phyloP scores from a whole-genome alignment of 2,329 filamentous ascomycete species.

The Colletotrichum coccodes region DNA sequence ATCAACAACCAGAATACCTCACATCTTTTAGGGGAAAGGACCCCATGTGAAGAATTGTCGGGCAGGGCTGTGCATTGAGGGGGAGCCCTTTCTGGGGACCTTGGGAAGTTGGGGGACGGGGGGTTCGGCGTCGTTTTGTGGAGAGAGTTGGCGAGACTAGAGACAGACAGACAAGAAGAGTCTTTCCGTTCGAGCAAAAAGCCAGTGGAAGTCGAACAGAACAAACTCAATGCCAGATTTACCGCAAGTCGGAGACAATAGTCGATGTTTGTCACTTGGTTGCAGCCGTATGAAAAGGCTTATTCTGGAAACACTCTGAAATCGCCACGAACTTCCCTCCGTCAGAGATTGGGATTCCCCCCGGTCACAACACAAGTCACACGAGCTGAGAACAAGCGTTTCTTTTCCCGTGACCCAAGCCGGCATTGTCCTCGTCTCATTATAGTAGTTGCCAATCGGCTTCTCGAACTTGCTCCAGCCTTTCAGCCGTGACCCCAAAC shows the following conservation, averaged over 20 bases:
- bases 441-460: too few relatives aligned
- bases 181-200: neutral
- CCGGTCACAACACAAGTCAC: neutral
- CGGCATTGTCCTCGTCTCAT: neutral
- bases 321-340: too few relatives aligned
- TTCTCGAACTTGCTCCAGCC: too few relatives aligned
- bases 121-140: neutral
- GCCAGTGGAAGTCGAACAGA: neutral
- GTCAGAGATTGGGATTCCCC: neutral
- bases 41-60: neutral
- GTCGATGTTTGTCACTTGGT: too few relatives aligned
- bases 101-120: neutral
- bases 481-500: too few relatives aligned
- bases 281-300: too few relatives aligned
- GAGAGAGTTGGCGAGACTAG: neutral
- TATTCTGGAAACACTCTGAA: too few relatives aligned
- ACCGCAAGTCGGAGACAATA: neutral
- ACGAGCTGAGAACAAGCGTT: neutral
- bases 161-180: too few relatives aligned
- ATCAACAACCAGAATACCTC: neutral
- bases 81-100: conserved; percentile 12
- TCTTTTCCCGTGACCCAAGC: neutral
- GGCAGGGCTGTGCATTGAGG: conserved; percentile 22
- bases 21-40: neutral
- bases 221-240: neutral